Base-by-base conservation (phyloP, 2,329 filamentous ascomycete genomes). In the Lasiodiplodia sp. region DNA sequence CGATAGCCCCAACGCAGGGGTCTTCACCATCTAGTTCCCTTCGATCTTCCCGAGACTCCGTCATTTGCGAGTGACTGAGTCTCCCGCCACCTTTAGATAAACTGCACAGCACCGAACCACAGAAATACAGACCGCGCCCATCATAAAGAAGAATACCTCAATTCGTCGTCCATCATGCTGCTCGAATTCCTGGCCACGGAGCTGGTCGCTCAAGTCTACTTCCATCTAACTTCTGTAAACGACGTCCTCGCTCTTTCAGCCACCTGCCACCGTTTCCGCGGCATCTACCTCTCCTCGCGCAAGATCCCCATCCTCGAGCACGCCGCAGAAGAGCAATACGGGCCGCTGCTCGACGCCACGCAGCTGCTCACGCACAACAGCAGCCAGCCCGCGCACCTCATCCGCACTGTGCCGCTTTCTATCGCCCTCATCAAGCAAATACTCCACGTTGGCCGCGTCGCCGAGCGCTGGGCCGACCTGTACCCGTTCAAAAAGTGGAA, bases 401-500 rank as follows among this genome's bases (percentile, higher is more conserved):
- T 81, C 55, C 86, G 87, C 62, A 74, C 78, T 21, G 85, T 85
- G 0, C 84, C 86, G 1, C 80, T 88, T 66, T 88, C 86, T 0
- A 78, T 85, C 64, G 81, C 86, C 2, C 78, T 90, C 6, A 79
- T 90, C 47, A 81, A 83, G 69, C 87, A 89, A 71, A 80, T 88
- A 53, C 78, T 88, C 28, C 79, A 82, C 53, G 79, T 86, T 21
- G 88, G 88, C 52, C 80, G 82, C 16, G 79, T 88, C 1, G 88
- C 87, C 4, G 82, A 83, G 73, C 84, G 84, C 72, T 89, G 87
- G 84, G 85, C 86, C 73, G 81, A 83, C n/a, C 83, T 89, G n/a
- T 90, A 89, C 72, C 87, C 87, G 0, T 82, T 86, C 74, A 88
- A 88, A 77, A 88, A 88, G 75, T 90, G 88, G 88, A 88, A 87